Base-by-base conservation (phyloP, 2,329 filamentous ascomycete genomes). In the Aspergillus niger region DNA sequence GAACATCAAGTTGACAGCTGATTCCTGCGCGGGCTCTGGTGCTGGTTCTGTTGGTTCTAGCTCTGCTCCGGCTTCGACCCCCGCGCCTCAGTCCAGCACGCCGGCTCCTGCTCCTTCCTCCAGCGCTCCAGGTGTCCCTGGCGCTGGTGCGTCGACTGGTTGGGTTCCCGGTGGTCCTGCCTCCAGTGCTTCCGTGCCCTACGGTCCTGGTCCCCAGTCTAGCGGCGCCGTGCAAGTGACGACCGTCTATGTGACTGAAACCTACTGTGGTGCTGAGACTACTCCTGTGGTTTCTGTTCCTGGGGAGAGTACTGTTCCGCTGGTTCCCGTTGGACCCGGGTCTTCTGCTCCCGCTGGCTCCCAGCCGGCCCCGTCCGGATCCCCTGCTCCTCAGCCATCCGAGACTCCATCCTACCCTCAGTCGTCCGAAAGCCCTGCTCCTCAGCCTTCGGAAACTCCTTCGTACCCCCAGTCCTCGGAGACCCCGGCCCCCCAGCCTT, bases 21-120 rank as follows among this genome's bases (percentile, higher is more conserved):
- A 78, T 61, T 68, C 68, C 39, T 80, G 79, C 71, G 69, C 70
- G 8, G 64, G 62, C 54, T 60, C 65, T 13, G 65, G 65, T 44
- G 47, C 68, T 43, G 58, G 63, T 28, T 53, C 68, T 54, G 63
- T 52, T n/a, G 62, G 65, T 52, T 44, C 65, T 39, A 52, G 59
- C 59, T 56, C 68, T 30, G 54, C 39, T 55, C 55, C 60, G 8
- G 39, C 63, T 39, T 55, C 51, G 8, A 56, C 62, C 47, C 28
- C 59, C 38, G 60, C 48, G 13, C 47, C 50, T 51, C 55, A 20
- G 51, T 28, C 32, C 28, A 32, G 47, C 47, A 11, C n/a, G 26
- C 51, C 51, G 22, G 51, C 39, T 41, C 30, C 51, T 5, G 51
- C 32, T n/a, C 51, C 36, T 11, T 52, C 50, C 20, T 53, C n/a